These are phyloP conservation scores for Lentinula boryana DNA, from an alignment of 768 basidiomycete genomes.

Conservation along the genomic window DNA sequence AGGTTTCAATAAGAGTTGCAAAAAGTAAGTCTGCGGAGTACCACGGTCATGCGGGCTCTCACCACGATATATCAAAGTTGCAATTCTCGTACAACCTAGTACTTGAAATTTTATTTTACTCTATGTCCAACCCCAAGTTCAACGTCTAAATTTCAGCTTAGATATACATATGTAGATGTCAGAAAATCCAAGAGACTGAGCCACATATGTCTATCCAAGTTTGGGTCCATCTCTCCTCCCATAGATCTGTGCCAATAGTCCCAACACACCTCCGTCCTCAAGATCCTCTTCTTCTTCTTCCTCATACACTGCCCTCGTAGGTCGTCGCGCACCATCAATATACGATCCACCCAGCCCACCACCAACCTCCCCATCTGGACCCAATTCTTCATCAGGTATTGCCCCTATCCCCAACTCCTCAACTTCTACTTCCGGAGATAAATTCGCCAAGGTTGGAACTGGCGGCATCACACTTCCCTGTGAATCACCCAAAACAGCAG, in stretches of 20 bases:
- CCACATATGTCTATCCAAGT: neutral
- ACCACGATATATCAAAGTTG: no score
- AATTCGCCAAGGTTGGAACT: conserved; percentile 9
- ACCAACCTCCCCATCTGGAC: conserved; percentile 48
- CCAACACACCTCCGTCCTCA: conserved; percentile 80
- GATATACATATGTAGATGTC: neutral
- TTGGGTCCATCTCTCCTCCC: conserved; percentile 46
- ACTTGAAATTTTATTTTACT: no score
- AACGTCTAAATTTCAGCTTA: neutral
- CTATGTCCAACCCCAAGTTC: no score
- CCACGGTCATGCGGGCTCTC: no score
- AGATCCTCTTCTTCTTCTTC: conserved; percentile 61
- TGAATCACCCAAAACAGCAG: conserved; percentile 72
- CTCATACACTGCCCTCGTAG: conserved; percentile 39
- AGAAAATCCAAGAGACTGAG: neutral
- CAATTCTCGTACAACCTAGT: no score
- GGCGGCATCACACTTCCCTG: conserved; percentile 43
- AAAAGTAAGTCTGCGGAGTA: no score
- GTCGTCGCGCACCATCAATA: conserved; percentile 57
- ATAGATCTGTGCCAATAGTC: conserved; percentile 84
- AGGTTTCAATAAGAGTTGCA: neutral
- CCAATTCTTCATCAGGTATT: conserved; percentile 42
- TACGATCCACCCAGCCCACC: conserved; percentile 69
- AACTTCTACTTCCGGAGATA: conserved; percentile 8
- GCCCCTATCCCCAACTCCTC: conserved; percentile 8